Evolutionary conservation across 2,329 filamentous ascomycete species (phyloP).

Genomic region (Claviceps spartinae): DNA sequence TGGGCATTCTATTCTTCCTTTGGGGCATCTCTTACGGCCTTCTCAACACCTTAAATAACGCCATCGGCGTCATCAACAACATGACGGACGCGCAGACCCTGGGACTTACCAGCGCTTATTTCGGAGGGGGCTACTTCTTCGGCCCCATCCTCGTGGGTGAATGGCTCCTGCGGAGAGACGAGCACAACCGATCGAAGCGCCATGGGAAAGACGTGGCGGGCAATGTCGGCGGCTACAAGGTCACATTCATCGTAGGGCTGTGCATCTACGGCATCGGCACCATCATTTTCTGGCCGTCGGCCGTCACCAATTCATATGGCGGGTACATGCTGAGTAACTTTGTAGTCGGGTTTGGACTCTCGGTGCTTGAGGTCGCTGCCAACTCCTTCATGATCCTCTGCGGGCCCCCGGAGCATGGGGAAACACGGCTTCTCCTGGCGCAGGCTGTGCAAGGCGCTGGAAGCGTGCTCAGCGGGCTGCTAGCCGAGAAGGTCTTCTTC

Average conservation of each 20-base stretch:
- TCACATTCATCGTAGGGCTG: slow-evolving; percentile 65
- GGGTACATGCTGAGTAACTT: slow-evolving; percentile 65
- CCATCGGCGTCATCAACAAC: slow-evolving; percentile 47
- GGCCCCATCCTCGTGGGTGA: slow-evolving; percentile 57
- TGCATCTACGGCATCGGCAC: slow-evolving; percentile 62
- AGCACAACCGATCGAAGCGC: slow-evolving; percentile 36
- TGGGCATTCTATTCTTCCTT: slow-evolving; percentile 71
- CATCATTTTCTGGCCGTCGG: slow-evolving; percentile 78
- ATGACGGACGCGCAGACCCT: slow-evolving; percentile 50
- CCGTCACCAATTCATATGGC: slow-evolving; percentile 58
- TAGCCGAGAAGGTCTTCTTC: slow-evolving; percentile 67
- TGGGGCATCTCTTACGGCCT: slow-evolving; percentile 89
- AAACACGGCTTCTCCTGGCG: slow-evolving; percentile 61
- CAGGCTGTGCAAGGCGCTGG: slow-evolving; percentile 68
- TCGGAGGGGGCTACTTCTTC: slow-evolving; percentile 54
- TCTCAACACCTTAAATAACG: slow-evolving; percentile 65
- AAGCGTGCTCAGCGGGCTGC: slow-evolving; percentile 55
- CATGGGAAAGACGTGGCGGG: slow-evolving; percentile 25
- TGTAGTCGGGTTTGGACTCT: slow-evolving; percentile 64
- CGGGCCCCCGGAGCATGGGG: slow-evolving; percentile 58
- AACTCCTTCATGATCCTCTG: slow-evolving; percentile 63
- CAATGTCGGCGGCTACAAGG: slow-evolving; percentile 55
- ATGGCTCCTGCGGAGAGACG: slow-evolving; percentile 56
- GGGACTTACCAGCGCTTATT: slow-evolving; percentile 58
- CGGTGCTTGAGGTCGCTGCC: slow-evolving; percentile 66